phyloP scores from a whole-genome alignment of 2,329 filamentous ascomycete genomes.

The Sarocladium strictum region DNA sequence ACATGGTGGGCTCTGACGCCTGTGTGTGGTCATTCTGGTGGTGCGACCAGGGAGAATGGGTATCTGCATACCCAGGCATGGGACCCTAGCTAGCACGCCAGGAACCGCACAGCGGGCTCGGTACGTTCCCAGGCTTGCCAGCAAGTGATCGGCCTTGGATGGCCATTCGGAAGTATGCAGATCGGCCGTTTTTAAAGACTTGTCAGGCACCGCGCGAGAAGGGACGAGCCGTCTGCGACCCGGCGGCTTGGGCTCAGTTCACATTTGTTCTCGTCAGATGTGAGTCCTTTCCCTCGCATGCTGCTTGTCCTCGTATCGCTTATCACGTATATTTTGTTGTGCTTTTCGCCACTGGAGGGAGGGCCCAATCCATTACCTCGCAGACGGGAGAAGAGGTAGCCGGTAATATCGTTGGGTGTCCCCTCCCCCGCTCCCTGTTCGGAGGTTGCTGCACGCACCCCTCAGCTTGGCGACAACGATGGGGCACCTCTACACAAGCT shows the following conservation, averaged over 20 bases:
- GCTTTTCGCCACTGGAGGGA: not conserved
- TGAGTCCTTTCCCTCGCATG: not conserved
- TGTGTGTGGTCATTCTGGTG: not conserved
- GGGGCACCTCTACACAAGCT: not conserved
- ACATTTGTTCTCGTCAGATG: not conserved
- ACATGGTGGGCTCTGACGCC: not conserved
- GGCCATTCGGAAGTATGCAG: not conserved
- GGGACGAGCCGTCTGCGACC: conserved; percentile 4
- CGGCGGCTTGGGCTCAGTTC: not conserved
- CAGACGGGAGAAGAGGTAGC: not conserved
- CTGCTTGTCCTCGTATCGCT: not conserved
- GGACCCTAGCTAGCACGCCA: not conserved
- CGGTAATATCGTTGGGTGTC: not conserved
- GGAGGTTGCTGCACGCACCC: conserved; percentile 4
- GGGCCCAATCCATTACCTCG: not conserved
- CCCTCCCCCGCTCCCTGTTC: conserved; percentile 6
- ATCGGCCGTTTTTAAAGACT: conserved; percentile 1
- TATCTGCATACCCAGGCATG: not conserved
- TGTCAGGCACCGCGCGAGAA: conserved; percentile 7
- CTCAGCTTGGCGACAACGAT: not conserved
- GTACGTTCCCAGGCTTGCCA: conserved; percentile 7
- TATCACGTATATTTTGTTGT: not conserved
- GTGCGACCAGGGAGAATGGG: not conserved
- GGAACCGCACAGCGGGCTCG: conserved; percentile 8
- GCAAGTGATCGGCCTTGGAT: conserved; percentile 5